Evolutionary conservation across 345 rosid genomes (phyloP), one percentile per base, ranked within the genome.

Genomic region (Ceriops tagal): DNA sequence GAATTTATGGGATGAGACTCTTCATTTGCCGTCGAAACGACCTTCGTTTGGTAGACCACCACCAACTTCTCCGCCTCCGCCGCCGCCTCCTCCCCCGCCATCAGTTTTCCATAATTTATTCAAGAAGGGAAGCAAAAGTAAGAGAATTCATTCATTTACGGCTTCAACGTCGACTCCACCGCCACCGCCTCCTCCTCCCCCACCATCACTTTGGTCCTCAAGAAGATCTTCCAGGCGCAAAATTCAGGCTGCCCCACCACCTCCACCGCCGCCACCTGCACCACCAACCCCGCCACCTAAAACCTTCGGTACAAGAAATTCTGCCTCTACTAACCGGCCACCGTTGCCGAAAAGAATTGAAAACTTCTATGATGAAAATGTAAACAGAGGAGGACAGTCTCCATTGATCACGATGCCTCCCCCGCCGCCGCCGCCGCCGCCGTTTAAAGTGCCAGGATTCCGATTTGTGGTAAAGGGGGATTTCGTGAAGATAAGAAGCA

Each of bases 31-130:
- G 43, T 51, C 59, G 0, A 80, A 80, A 56, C 21, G 43, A 9
- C 63, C 71, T 61, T 73, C 77, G n/a, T 66, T 78, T 11, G 28
- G 61, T 1, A 13, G 55, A 18, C 87, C 82, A 22, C 85, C 92
- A 46, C 77, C 83, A 15, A 86, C 92, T 0, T 89, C 93, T 5
- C 92, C 97, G 0, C 97, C 93, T 0, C 92, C 89, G 0, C 89
- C 86, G 10, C 92, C 85, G 0, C 92, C 92, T 20, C 86, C 96
- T 15, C 87, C 88, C 0, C 87, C 87, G 0, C 83, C 81, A 32
- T 86, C 93, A 39, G 78, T 86, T 10, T 88, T 92, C 74, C 87
- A 87, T 62, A 81, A 68, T 66, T 78, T 88, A 20, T 88, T 92
- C 73, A 80, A 79, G 26, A 90, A 87, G 73, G 85, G 80, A 75